Conservation (phyloP, 441 rosid species). For the Syzygium syzygioides region DNA sequence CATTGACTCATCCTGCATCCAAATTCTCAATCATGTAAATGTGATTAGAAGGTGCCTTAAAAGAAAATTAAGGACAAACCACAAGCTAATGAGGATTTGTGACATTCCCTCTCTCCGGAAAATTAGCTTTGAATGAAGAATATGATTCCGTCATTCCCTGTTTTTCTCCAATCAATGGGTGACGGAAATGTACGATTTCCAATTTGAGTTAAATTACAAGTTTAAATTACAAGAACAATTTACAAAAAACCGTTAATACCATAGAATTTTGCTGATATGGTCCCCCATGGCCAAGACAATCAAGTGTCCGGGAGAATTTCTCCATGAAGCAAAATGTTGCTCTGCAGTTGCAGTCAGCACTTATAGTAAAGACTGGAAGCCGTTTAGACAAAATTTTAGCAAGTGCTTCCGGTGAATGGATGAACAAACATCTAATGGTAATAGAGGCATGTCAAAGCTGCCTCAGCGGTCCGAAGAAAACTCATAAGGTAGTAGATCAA, state of each 20-base stretch:
- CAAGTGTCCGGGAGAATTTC: constrained; percentile 29
- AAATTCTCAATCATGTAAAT: background rate
- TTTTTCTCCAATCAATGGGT: background rate
- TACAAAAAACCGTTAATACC: constrained; percentile 23
- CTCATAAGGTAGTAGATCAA: background rate
- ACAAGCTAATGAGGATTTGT: background rate
- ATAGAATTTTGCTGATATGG: constrained; percentile 46
- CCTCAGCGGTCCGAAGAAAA: background rate
- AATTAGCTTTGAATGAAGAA: background rate
- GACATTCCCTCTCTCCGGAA: background rate
- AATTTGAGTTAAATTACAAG: background rate
- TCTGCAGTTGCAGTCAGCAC: background rate
- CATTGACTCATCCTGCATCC: constrained; percentile 42
- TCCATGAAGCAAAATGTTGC: constrained; percentile 22
- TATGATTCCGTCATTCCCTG: background rate
- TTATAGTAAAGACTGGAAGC: background rate
- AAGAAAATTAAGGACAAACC: background rate
- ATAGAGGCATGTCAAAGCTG: background rate
- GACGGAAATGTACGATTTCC: background rate
- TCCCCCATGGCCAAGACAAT: constrained; percentile 34
- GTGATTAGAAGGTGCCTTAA: background rate
- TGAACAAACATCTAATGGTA: background rate
- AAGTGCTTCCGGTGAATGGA: background rate
- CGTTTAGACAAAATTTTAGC: background rate
- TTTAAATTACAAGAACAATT: background rate